Evolutionary conservation across 2,329 filamentous ascomycete species (phyloP).

Genomic region (Penicillium sp.): DNA sequence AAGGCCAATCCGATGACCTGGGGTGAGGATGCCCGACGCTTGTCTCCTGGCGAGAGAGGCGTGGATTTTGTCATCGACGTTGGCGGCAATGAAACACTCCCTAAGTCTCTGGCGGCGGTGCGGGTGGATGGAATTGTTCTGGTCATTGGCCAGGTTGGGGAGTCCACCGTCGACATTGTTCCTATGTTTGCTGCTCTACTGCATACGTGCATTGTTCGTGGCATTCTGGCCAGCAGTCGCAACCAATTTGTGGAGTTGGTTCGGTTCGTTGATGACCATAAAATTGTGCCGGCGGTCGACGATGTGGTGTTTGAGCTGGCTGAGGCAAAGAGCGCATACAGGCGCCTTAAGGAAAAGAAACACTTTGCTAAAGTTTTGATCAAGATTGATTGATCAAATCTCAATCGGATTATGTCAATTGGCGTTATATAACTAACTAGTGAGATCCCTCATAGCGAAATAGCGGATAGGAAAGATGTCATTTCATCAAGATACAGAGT

Average conservation of each 20-base stretch:
- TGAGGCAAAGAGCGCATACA: constrained; percentile 35
- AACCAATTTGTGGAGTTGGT: constrained; percentile 31
- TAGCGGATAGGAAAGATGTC: neutral
- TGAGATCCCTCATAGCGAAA: neutral
- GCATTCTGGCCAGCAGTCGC: constrained; percentile 28
- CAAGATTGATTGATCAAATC: constrained; percentile 19
- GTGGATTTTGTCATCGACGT: constrained; percentile 1
- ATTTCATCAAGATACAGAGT: neutral
- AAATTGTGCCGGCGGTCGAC: constrained; percentile 33
- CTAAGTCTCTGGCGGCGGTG: neutral
- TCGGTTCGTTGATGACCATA: constrained; percentile 33
- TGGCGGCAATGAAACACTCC: neutral
- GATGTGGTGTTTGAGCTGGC: constrained; percentile 31
- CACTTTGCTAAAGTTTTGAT: constrained; percentile 42
- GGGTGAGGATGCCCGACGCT: constrained; percentile 9
- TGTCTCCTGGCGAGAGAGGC: constrained; percentile 25
- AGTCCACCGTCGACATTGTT: neutral
- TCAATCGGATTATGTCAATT: neutral
- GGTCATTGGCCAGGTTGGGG: neutral
- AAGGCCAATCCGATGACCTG: constrained; percentile 31
- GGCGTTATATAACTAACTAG: neutral
- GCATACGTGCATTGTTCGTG: constrained; percentile 30
- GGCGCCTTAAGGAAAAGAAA: constrained; percentile 31
- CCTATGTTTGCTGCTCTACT: constrained; percentile 20
- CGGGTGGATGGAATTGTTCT: constrained; percentile 1